phyloP scores from a whole-genome alignment of 2,329 filamentous ascomycete species.

The Fusarium chuoi region DNA sequence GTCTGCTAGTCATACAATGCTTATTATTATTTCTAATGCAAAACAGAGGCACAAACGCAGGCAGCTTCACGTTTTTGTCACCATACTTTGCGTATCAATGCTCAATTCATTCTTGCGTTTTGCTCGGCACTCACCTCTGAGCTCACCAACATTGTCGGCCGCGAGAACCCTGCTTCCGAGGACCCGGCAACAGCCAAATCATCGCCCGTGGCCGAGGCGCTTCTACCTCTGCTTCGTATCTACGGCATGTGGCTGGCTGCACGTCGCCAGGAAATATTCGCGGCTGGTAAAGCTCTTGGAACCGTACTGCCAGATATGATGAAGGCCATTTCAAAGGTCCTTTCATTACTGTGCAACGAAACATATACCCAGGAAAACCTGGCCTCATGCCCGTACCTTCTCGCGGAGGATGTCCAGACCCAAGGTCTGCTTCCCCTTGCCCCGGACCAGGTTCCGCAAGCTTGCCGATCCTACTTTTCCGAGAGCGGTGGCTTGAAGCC shows the following conservation, averaged over 20 bases:
- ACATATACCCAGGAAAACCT: slow-evolving; percentile 53
- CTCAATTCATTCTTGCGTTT: slow-evolving; percentile 78
- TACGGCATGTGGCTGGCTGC: slow-evolving; percentile 65
- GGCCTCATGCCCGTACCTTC: slow-evolving; percentile 58
- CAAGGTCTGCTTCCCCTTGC: slow-evolving; percentile 57
- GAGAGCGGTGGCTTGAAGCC: slow-evolving; percentile 54
- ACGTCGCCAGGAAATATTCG: slow-evolving; percentile 57
- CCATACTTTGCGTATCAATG: slow-evolving; percentile 80
- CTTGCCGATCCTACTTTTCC: slow-evolving; percentile 53
- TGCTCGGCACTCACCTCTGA: slow-evolving; percentile 77
- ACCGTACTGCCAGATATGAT: slow-evolving; percentile 59
- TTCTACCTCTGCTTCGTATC: slow-evolving; percentile 63
- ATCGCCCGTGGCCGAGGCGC: slow-evolving; percentile 52
- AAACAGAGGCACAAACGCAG: slow-evolving; percentile 59
- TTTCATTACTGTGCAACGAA: slow-evolving; percentile 60
- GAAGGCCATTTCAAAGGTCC: slow-evolving; percentile 56
- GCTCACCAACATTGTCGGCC: slow-evolving; percentile 62
- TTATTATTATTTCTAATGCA: slow-evolving; percentile 11
- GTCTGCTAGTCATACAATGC: slow-evolving; percentile 31
- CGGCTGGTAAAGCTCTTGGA: slow-evolving; percentile 58
- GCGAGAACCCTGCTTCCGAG: slow-evolving; percentile 36
- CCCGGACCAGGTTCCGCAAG: slow-evolving; percentile 50
- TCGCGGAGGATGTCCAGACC: slow-evolving; percentile 61
- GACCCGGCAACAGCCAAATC: slow-evolving; percentile 45
- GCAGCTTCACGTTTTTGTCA: slow-evolving; percentile 61